Evolutionary conservation across 495 filamentous ascomycete genomes (phyloP).

Genomic region (Trichodelitschia bisporula): DNA sequence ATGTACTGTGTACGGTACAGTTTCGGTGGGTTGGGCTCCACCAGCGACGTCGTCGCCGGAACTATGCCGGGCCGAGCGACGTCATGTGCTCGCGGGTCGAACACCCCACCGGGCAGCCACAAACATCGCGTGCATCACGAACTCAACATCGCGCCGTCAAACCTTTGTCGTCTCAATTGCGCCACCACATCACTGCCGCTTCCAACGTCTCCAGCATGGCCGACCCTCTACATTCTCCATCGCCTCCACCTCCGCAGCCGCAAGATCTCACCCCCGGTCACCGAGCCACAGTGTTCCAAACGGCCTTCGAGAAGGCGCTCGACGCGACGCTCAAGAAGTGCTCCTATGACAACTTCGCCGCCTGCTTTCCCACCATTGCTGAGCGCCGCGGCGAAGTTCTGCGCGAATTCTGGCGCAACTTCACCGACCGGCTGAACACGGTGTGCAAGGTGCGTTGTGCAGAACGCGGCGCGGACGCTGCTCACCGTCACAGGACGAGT

Average conservation of each 20-base stretch:
- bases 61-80: no score
- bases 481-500: conserved; percentile 34
- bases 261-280: conserved; percentile 32
- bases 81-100: no score
- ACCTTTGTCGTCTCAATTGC: no score
- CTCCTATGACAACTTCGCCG: conserved; percentile 51
- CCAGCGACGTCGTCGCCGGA: no score
- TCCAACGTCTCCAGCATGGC: no score
- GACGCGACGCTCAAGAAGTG: conserved; percentile 46
- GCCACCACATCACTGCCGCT: no score
- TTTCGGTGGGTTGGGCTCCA: no score
- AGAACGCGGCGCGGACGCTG: conserved; percentile 21
- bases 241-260: neutral
- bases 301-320: conserved; percentile 44
- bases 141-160: no score
- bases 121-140: no score
- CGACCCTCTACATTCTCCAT: no score
- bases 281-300: conserved; percentile 45
- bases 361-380: conserved; percentile 74
- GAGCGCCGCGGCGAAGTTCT: conserved; percentile 31
- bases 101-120: no score
- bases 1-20: no score
- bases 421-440: conserved; percentile 11
- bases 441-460: conserved; percentile 5
- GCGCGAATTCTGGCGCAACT: conserved; percentile 12